phyloP scores from a whole-genome alignment of 352 stramenopile genomes.

The Heterotrichella gracilis region DNA sequence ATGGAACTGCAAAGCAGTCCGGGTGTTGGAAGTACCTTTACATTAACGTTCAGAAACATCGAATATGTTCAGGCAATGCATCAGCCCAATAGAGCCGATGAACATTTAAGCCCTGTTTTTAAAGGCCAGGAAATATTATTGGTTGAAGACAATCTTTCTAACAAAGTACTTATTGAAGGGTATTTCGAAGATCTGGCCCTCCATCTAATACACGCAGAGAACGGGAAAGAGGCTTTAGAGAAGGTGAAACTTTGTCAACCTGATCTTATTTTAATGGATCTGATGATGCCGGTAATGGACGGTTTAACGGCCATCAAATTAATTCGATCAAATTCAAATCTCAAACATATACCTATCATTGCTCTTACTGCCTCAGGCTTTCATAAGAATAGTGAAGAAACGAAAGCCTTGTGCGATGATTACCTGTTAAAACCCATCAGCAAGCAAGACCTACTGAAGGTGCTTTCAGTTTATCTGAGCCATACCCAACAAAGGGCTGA shows the following conservation, averaged over 20 bases:
- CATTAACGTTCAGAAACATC: too few species aligned
- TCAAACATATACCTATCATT: not conserved
- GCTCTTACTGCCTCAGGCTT: not conserved
- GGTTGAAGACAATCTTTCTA: not conserved
- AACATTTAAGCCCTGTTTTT: not conserved
- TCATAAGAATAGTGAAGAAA: not conserved
- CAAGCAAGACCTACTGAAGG: too few species aligned
- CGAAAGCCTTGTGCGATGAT: not conserved
- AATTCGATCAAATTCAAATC: not conserved
- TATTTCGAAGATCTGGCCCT: not conserved
- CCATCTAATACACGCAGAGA: not conserved
- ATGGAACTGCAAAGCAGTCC: not conserved
- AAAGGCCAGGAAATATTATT: not conserved
- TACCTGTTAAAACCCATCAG: not conserved
- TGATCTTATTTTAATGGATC: not conserved
- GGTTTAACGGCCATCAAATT: not conserved
- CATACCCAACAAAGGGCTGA: too few species aligned
- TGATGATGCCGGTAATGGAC: not conserved
- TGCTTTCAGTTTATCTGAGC: too few species aligned
- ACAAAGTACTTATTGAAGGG: not conserved
- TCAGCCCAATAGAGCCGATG: not conserved
- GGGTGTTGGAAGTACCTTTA: not conserved
- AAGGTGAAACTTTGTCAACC: not conserved
- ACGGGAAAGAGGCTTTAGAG: not conserved
- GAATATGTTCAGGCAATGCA: not conserved